A percentile compares a stretch with the other conserved stretches of the same genome.
Conservation (phyloP, 768 basidiomycete species). For the Leccinum uliginosum region DNA sequence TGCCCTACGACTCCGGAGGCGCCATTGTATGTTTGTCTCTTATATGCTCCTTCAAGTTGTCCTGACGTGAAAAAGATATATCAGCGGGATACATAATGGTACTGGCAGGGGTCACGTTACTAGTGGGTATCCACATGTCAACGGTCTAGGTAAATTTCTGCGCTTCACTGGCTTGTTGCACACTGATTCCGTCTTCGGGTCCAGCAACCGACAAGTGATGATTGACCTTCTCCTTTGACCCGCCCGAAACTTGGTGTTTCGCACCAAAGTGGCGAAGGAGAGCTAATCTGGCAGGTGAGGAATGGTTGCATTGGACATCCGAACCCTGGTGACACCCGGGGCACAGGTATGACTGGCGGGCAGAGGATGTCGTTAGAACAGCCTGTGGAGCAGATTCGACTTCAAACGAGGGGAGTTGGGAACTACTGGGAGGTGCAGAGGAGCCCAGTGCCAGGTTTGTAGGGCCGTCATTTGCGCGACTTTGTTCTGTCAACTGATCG, state of each 20-base stretch:
- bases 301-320: neutral
- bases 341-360: constrained; percentile 5
- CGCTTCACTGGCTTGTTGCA: constrained; percentile 9
- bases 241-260: constrained; percentile 8
- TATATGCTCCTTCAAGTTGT: constrained; percentile 17
- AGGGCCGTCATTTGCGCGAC: neutral
- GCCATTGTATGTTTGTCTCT: constrained; percentile 1
- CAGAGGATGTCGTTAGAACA: neutral
- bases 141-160: constrained; percentile 11
- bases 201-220: constrained; percentile 12
- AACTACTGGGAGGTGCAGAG: neutral
- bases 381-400: neutral
- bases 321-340: constrained; percentile 9
- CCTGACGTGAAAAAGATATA: constrained; percentile 21
- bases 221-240: neutral
- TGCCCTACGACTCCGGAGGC: neutral
- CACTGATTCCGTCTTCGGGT: neutral
- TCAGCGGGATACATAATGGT: constrained; percentile 8
- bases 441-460: neutral
- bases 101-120: constrained; percentile 8
- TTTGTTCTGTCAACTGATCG: neutral
- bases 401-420: neutral
- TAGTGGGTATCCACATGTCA: constrained; percentile 21
- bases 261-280: constrained; percentile 17
- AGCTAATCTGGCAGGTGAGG: neutral